Evolutionary conservation across 768 basidiomycete species (phyloP), one percentile per base, ranked within the genome.

Genomic region (Cystofilobasidium capitatum): DNA sequence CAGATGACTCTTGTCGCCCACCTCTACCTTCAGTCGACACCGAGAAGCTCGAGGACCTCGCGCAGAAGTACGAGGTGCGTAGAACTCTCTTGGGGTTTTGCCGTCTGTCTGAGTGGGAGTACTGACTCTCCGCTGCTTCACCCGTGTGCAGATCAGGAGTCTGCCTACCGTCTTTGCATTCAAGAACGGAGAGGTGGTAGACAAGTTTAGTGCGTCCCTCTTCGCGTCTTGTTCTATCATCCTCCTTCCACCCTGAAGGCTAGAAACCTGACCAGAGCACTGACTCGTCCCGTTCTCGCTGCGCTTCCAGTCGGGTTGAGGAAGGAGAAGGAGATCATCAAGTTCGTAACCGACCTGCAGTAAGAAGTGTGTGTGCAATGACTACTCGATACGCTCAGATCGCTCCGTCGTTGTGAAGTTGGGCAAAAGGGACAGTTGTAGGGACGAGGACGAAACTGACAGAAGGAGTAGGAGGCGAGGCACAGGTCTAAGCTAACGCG

Each of bases 151-250:
- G 73, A 72, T 76, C 39, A 63, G 69, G n/a, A 70, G 73, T 2
- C 63, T 76, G n/a, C 75, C 75, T 0, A 76, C 75, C 17, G 75
- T 76, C 2, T 66, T 74, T 12, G 75, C 75, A 3, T 76, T 76
- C 71, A 74, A 72, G 64, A 72, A 76, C 65, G 75, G 75, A 2
- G 69, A 71, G 26, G 71, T 71, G 22, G 72, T 70, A 40, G 73
- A 74, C 69, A 73, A 74, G 65, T 76, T 76, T 42, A 71, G 75
- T 76, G 65, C 68, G 75, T 66, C n/a, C n/a, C n/a, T n/a, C n/a
- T n/a, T n/a, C n/a, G n/a, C n/a, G n/a, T n/a, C n/a, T n/a, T n/a
- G n/a, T n/a, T n/a, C n/a, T n/a, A n/a, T n/a, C n/a, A n/a, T n/a
- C n/a, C n/a, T n/a, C n/a, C n/a, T n/a, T n/a, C n/a, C n/a, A n/a